Evolutionary conservation across 345 rosid species (phyloP).

Genomic region (Xanthoceras sorbifolium): DNA sequence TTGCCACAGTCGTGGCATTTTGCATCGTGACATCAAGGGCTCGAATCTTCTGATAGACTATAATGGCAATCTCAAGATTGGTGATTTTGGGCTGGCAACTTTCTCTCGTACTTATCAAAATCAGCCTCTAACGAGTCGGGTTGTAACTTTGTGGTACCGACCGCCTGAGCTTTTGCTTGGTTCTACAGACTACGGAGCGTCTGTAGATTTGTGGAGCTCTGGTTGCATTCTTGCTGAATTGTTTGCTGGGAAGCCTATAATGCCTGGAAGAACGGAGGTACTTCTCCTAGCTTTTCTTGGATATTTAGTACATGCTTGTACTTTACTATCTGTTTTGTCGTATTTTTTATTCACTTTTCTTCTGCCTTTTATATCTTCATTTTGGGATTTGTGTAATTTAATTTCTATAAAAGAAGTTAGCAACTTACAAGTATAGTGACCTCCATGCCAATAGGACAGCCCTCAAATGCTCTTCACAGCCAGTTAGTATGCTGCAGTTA

Average conservation of each 20-base stretch:
- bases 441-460: background rate
- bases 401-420: too few relatives aligned
- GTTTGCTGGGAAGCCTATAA: slow-evolving; percentile 63
- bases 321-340: background rate
- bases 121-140: slow-evolving; percentile 63
- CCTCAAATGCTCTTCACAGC: background rate
- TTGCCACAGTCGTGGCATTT: slow-evolving; percentile 56
- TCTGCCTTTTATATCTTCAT: background rate
- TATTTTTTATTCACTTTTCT: background rate
- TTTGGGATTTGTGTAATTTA: background rate
- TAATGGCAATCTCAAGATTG: slow-evolving; percentile 55
- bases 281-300: background rate
- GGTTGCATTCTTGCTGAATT: slow-evolving; percentile 68
- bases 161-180: slow-evolving; percentile 71
- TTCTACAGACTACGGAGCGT: slow-evolving; percentile 50
- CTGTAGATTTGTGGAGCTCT: slow-evolving; percentile 62
- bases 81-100: slow-evolving; percentile 59
- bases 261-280: slow-evolving; percentile 73
- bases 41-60: slow-evolving; percentile 46
- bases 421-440: background rate
- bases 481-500: background rate
- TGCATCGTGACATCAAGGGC: slow-evolving; percentile 63
- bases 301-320: background rate
- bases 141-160: slow-evolving; percentile 61
- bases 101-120: slow-evolving; percentile 37